Evolutionary conservation across 352 stramenopile species (phyloP), one percentile per base, ranked within the genome.

Genomic region (Phytophthora syringae): DNA sequence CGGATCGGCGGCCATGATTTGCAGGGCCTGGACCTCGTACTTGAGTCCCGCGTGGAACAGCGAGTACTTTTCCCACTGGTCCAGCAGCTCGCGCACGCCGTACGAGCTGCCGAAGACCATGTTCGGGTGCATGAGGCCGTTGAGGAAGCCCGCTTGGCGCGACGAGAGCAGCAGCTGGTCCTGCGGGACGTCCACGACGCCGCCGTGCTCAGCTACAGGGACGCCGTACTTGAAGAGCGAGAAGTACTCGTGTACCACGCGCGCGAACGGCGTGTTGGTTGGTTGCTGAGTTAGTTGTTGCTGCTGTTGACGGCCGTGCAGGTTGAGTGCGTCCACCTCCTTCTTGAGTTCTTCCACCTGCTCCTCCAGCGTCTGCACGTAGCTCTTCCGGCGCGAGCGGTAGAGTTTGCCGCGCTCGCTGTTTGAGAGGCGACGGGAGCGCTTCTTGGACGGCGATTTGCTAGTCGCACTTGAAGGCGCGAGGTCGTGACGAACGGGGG

Each of bases 21-120:
- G 67, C 44, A 88, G 22, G 11, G 27, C 55, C 51, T 77, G 61
- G 36, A 89, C 51, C 43, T 83, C 71, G 51, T 84, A 88, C 49
- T 80, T 70, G 7, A 91, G 74, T 15, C 60, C 75, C 22, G 72
- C 43, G 60, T 88, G 76, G 58, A 80, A 88, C 50, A 81, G 72
- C 30, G 80, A 87, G 73, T 91, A 91, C 34, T 81, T 78, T 50
- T 77, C 51, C 82, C 82, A 91, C 68, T 91, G 82, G 27, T 86
- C 70, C 11, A 88, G 60, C 30, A 91, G 61, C 30, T 80, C 53
- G 1, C 50, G 54, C 7, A 89, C 60, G 15, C 82, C 82, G 32
- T 76, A 72, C 27, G 74, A 70, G 64, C 75, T 74, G 6, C 78
- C 78, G 27, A 91, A 87, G 9, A 80, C 57, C 59, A 91, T 66